Evolutionary conservation across 1,139 yeast species (phyloP).

Genomic region (Blastobotrys serpentis): DNA sequence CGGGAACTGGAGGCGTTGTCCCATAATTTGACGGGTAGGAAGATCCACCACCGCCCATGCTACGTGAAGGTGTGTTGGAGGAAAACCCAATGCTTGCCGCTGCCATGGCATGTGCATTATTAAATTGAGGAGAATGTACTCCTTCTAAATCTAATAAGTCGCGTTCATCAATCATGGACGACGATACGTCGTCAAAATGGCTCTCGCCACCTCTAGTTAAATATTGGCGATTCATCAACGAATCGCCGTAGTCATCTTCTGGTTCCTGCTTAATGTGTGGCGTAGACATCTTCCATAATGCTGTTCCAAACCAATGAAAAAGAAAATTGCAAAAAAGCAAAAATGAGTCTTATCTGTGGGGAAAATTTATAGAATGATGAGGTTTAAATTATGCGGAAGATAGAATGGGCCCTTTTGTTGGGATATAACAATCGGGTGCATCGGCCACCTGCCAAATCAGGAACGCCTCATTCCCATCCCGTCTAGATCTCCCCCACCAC

Average conservation of each 20-base stretch:
- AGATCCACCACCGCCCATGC: conserved; percentile 10
- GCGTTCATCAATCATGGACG: conserved; percentile 35
- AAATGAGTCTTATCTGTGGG: background rate
- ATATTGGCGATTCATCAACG: conserved; percentile 28
- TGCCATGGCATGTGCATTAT: conserved; percentile 21
- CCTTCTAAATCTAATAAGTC: conserved; percentile 35
- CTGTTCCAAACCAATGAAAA: background rate
- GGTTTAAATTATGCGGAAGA: too few relatives aligned
- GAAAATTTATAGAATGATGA: too few relatives aligned
- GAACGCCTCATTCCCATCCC: background rate
- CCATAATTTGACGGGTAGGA: conserved; percentile 18
- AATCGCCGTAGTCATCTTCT: conserved; percentile 10
- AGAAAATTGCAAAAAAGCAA: background rate
- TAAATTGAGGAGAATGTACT: conserved; percentile 25
- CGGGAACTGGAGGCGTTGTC: conserved; percentile 33
- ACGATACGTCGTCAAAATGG: conserved; percentile 21
- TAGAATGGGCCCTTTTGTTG: too few relatives aligned
- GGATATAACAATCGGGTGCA: background rate
- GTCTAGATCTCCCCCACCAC: too few relatives aligned
- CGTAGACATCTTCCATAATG: conserved; percentile 2
- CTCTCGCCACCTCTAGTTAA: conserved; percentile 21
- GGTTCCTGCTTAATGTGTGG: conserved; percentile 10
- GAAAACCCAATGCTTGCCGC: conserved; percentile 26
- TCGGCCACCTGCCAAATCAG: background rate
- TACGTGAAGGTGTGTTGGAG: conserved; percentile 17